Evolutionary conservation across 2,329 filamentous ascomycete species (phyloP).

Genomic region (Chaetomium sp.): DNA sequence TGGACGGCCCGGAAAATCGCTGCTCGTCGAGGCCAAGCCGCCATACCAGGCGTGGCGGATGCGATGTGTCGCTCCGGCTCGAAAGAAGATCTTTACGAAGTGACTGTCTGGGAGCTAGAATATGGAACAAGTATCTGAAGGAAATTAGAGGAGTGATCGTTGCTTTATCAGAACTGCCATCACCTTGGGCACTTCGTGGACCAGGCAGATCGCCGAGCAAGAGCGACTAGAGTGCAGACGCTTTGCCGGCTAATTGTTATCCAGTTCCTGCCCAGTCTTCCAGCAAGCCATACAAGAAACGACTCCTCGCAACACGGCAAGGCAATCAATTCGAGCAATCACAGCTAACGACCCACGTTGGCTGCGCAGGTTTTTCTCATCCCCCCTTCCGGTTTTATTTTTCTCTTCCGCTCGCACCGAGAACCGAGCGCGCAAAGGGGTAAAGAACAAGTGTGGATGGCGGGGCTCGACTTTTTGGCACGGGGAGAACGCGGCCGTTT

Average conservation of each 20-base stretch:
- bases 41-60: too few relatives aligned
- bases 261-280: too few relatives aligned
- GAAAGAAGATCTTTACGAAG: too few relatives aligned
- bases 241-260: neutral
- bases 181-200: neutral
- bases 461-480: too few relatives aligned
- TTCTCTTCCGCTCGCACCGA: conserved; percentile 6
- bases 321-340: conserved; percentile 18
- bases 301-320: neutral
- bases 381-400: neutral
- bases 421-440: neutral
- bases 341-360: conserved; percentile 1
- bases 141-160: conserved; percentile 6
- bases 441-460: too few relatives aligned
- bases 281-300: too few relatives aligned
- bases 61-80: too few relatives aligned
- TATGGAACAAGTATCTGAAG: neutral
- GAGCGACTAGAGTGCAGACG: conserved; percentile 12
- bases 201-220: conserved; percentile 4
- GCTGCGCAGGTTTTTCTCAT: conserved; percentile 10
- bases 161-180: conserved; percentile 18
- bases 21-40: neutral
- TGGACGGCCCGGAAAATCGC: neutral
- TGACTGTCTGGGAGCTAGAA: too few relatives aligned
- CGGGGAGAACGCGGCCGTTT: conserved; percentile 1